These are phyloP conservation scores for Phytophthora ramorum DNA, from an alignment of 352 stramenopile species.

Conservation along the genomic window DNA sequence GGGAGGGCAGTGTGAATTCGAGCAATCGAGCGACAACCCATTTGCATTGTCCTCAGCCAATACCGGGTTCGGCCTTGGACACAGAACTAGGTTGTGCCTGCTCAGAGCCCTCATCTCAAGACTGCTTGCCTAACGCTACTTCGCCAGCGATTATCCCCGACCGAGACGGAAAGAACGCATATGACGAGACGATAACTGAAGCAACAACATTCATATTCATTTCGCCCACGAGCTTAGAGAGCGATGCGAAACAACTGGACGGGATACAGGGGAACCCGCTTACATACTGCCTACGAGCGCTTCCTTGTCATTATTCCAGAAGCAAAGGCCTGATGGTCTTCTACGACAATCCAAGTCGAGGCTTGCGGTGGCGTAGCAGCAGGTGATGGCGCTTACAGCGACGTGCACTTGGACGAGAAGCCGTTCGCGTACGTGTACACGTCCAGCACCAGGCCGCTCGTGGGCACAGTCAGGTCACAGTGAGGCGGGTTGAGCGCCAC, in stretches of 20 bases:
- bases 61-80: too few relatives aligned
- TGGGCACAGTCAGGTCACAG: slow-evolving; percentile 24
- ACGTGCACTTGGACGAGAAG: slow-evolving; percentile 7
- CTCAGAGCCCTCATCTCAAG: too few relatives aligned
- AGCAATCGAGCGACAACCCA: background rate
- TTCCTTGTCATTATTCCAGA: too few relatives aligned
- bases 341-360: background rate
- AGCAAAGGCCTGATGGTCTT: too few relatives aligned
- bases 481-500: slow-evolving; percentile 19
- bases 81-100: too few relatives aligned
- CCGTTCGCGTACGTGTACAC: slow-evolving; percentile 23
- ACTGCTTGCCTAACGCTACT: too few relatives aligned
- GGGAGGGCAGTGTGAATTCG: background rate
- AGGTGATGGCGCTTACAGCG: background rate
- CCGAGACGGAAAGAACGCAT: too few relatives aligned
- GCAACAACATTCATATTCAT: background rate
- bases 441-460: slow-evolving; percentile 23
- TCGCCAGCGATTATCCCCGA: too few relatives aligned
- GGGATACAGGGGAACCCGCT: background rate
- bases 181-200: background rate
- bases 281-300: background rate
- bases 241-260: background rate
- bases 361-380: too few relatives aligned
- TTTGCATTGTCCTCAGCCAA: too few relatives aligned
- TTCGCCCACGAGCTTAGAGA: background rate